Percentiles rank a stretch among this genome's conserved stretches.
Conservation (phyloP, 352 stramenopile species). For the Pythium volutum region DNA sequence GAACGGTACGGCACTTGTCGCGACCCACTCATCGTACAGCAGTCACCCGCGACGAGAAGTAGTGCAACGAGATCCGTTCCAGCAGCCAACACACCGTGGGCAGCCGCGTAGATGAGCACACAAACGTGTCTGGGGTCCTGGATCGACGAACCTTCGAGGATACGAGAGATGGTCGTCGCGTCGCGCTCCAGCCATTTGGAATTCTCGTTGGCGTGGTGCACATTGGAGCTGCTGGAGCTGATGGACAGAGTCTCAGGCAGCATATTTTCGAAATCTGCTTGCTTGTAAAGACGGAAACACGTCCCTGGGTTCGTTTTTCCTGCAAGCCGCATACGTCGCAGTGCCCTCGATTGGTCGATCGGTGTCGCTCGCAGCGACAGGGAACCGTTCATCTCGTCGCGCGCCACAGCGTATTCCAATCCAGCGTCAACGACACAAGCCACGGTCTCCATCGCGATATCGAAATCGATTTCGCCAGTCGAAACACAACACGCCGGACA, state of each 20-base stretch:
- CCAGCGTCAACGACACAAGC: background rate
- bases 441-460: conserved; percentile 1
- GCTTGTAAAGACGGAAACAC: background rate
- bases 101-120: background rate
- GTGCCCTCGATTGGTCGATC: background rate
- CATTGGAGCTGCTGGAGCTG: background rate
- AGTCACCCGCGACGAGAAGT: background rate
- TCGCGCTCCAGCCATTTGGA: background rate
- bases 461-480: background rate
- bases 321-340: background rate
- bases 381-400: background rate
- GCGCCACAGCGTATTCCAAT: background rate
- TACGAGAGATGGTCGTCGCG: background rate
- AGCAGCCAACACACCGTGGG: background rate
- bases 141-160: background rate
- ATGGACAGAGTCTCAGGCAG: background rate
- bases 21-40: background rate
- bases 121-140: background rate
- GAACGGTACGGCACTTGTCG: background rate
- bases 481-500: background rate
- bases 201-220: background rate
- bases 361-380: background rate
- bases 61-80: background rate
- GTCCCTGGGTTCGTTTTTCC: background rate
- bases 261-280: background rate